Conservation (phyloP, 768 basidiomycete species). For the Leccinellum rugosiceps region DNA sequence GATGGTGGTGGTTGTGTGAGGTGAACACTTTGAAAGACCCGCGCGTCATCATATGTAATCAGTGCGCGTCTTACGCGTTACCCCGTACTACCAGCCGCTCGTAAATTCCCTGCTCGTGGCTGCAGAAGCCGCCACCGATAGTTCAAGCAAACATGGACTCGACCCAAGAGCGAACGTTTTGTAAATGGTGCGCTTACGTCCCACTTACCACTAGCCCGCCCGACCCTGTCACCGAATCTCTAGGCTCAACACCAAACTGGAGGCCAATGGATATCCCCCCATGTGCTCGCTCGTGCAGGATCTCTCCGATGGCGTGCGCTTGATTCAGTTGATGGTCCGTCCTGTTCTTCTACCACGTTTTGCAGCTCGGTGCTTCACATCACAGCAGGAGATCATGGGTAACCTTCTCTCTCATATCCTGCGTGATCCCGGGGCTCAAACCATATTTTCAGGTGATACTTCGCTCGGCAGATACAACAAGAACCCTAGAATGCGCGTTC, state of each 20-base stretch:
- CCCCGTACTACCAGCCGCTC: background rate
- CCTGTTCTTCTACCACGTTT: background rate
- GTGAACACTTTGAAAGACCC: constrained; percentile 24
- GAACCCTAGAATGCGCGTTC: constrained; percentile 85
- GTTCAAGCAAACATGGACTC: constrained; percentile 25
- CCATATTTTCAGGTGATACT: constrained; percentile 62
- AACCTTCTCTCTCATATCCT: constrained; percentile 15
- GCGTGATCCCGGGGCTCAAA: constrained; percentile 6
- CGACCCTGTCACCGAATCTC: background rate
- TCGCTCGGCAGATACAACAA: constrained; percentile 95
- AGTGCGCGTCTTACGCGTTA: constrained; percentile 16
- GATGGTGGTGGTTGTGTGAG: constrained; percentile 8
- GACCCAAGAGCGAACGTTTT: constrained; percentile 77
- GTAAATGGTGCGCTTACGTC: constrained; percentile 69
- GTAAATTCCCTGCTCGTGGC: background rate
- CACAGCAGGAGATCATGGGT: constrained; percentile 93
- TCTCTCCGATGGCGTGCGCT: constrained; percentile 90
- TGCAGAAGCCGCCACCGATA: background rate
- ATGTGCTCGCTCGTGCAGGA: constrained; percentile 90
- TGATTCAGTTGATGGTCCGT: constrained; percentile 91
- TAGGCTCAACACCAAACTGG: constrained; percentile 96
- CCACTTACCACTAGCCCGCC: background rate
- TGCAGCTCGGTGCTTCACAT: background rate
- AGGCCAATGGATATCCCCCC: constrained; percentile 76
- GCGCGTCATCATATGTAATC: constrained; percentile 27